A percentile compares a stretch with the other conserved stretches of the same genome.
Evolutionary conservation across 108 stramenopile species (phyloP).

Genomic region (Cyclotella distinguenda): DNA sequence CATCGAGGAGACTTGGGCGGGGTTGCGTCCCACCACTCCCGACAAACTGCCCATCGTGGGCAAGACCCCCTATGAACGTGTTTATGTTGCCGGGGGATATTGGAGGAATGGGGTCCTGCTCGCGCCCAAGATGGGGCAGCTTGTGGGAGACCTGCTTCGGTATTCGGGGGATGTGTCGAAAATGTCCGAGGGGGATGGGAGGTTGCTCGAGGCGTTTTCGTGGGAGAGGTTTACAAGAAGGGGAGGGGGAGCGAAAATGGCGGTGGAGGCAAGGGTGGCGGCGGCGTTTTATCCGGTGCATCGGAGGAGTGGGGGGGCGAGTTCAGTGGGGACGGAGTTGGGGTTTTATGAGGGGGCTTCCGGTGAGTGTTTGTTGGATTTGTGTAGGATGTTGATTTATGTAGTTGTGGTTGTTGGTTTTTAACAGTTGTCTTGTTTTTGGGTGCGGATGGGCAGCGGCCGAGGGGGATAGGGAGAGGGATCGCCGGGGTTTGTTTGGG

Average conservation of each 20-base stretch:
- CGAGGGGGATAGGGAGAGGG: conserved; percentile 60
- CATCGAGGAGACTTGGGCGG: conserved; percentile 92
- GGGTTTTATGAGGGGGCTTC: conserved; percentile 82
- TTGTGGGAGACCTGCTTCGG: conserved; percentile 49
- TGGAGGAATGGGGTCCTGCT: conserved; percentile 94
- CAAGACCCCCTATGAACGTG: conserved; percentile 70
- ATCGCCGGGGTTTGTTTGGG: conserved; percentile 61
- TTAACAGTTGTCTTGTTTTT: no score
- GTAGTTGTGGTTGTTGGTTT: no score
- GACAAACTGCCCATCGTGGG: conserved; percentile 92
- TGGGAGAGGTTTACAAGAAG: conserved; percentile 80
- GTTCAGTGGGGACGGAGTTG: conserved; percentile 81
- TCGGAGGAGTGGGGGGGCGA: conserved; percentile 58
- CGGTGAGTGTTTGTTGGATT: no score
- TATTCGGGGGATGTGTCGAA: conserved; percentile 21
- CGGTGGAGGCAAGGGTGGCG: conserved; percentile 76
- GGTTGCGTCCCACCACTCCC: conserved; percentile 90
- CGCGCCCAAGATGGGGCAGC: conserved; percentile 85
- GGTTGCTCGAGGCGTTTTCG: conserved; percentile 64
- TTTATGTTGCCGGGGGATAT: conserved; percentile 90
- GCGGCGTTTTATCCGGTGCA: conserved; percentile 82
- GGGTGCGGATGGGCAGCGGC: no score
- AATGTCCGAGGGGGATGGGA: conserved; percentile 46
- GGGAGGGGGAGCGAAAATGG: conserved; percentile 59
- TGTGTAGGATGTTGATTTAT: no score